These are phyloP conservation scores for Teunomyces kruisii DNA, from an alignment of 805 yeast species.

Conservation along the genomic window DNA sequence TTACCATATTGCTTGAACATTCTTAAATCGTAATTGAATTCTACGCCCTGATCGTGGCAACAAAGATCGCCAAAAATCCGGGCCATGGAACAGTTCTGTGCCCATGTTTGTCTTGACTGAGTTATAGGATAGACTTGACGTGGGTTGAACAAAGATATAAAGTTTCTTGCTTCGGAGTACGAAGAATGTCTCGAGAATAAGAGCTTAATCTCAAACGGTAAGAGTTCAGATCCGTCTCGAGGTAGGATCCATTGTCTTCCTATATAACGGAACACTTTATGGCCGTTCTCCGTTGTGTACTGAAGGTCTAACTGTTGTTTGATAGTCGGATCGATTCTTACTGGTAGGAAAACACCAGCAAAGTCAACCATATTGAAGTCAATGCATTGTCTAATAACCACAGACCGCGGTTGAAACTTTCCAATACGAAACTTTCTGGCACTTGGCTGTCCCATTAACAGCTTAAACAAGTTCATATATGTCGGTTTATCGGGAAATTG, in stretches of 20 bases:
- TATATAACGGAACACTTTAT: conserved; percentile 21
- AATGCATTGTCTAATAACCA: conserved; percentile 36
- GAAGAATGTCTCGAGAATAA: conserved; percentile 51
- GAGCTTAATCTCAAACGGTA: conserved; percentile 37
- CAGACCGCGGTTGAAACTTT: conserved; percentile 10
- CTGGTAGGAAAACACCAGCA: conserved; percentile 29
- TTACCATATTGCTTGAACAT: conserved; percentile 16
- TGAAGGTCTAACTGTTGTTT: conserved; percentile 15
- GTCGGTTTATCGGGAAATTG: background rate
- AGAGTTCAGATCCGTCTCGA: conserved; percentile 20
- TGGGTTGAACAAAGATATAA: conserved; percentile 37
- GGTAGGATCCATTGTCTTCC: conserved; percentile 31
- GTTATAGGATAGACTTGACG: conserved; percentile 45
- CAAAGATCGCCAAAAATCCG: conserved; percentile 42
- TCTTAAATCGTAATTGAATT: conserved; percentile 14
- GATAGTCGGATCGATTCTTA: conserved; percentile 15
- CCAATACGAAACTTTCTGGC: conserved; percentile 2
- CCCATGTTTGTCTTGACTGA: conserved; percentile 34
- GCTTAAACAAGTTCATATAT: conserved; percentile 1
- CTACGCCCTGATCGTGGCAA: conserved; percentile 16
- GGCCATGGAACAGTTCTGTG: conserved; percentile 36
- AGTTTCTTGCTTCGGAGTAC: conserved; percentile 36
- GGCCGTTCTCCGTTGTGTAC: conserved; percentile 18
- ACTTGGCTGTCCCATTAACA: background rate
- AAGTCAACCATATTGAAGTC: conserved; percentile 36